Evolutionary conservation across 2,329 filamentous ascomycete genomes (phyloP), one percentile per base, ranked within the genome.

Genomic region (Xylaria sp.): DNA sequence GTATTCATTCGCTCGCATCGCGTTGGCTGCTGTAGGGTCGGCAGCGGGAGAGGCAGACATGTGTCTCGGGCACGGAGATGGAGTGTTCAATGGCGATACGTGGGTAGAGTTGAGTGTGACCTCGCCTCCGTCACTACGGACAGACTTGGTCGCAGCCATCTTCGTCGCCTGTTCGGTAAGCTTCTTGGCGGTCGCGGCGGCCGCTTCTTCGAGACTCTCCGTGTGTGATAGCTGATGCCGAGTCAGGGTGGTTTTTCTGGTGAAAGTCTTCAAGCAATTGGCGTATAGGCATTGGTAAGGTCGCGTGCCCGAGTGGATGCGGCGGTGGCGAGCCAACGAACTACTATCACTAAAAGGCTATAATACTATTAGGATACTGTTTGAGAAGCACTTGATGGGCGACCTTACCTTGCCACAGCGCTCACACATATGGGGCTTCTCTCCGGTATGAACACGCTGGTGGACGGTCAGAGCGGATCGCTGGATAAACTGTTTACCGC

Each of bases 201-300:
- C 92, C 7, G 93, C 91, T 74, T 97, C 93, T 73, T 97, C 93
- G 13, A 97, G 90, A 0, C 92, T 97, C 48, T 93, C 94, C 18
- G 90, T 95, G 74, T 97, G 94, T 69, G 96, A 91, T 68, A 96
- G 96, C 76, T 97, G 92, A 73, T 99, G 94, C 54, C 94, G 86
- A 1, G 93, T 99, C 63, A 99, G 80, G 2, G 94, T 97, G 0
- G 94, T 97, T 65, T 93, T 89, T 59, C 94, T 88, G 8, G 94
- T 99, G 71, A 99, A 99, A 0, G 93, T 97, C 82, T 97, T 97
- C 72, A 97, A 92, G 75, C 94, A 99, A 74, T 97, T 92, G 61
- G 92, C 92, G 69, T 94, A 97, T 0, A 92, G 92, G 76, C 94
- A 99, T 75, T 96, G 96, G 80, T 97, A 99, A 1, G 94, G 94